Evolutionary conservation across 2,329 filamentous ascomycete species (phyloP).

Genomic region (Scytalidium sp.): DNA sequence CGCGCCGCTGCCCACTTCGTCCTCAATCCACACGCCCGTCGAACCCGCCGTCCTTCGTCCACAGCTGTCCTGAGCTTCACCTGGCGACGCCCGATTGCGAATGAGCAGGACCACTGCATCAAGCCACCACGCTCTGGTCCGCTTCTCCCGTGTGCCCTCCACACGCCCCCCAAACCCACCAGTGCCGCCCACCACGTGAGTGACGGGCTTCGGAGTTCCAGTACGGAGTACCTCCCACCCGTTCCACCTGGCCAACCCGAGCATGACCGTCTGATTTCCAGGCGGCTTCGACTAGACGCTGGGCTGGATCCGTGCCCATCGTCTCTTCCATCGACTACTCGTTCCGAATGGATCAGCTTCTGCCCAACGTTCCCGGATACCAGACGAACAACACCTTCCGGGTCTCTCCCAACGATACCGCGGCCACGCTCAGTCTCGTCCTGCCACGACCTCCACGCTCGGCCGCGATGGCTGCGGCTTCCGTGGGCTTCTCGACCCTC

Average conservation of each 20-base stretch:
- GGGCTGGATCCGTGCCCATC: no score
- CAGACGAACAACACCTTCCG: neutral
- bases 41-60: no score
- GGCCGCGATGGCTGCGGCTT: neutral
- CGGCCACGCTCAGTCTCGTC: neutral
- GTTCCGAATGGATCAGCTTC: neutral
- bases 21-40: no score
- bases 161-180: neutral
- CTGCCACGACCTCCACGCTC: neutral
- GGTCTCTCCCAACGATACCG: neutral
- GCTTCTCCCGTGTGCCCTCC: no score
- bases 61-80: no score
- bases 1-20: no score
- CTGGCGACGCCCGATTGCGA: no score
- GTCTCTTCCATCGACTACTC: neutral
- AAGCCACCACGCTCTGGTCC: no score
- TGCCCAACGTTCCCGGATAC: neutral
- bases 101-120: no score
- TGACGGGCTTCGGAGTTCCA: neutral
- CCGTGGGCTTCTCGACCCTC: conserved; percentile 27
- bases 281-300: no score
- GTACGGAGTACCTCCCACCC: no score
- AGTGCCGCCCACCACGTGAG: neutral
- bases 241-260: neutral
- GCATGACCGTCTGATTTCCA: neutral